These are phyloP conservation scores for Erodium trifolium DNA, from an alignment of 441 rosid genomes.

Conservation along the genomic window DNA sequence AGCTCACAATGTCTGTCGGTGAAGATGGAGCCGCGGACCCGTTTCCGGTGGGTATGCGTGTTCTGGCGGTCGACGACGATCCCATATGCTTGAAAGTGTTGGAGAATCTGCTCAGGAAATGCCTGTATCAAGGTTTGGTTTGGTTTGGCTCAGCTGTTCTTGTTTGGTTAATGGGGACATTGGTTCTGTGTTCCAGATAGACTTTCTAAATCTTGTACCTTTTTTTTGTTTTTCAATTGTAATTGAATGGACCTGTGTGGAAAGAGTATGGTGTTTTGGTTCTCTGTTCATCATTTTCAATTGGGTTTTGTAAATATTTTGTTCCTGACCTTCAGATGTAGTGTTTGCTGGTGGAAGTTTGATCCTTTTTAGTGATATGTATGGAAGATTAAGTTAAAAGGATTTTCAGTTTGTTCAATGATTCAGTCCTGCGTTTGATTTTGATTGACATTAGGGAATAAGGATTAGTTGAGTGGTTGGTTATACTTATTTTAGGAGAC, in stretches of 20 bases:
- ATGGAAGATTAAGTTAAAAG: slow-evolving; percentile 3
- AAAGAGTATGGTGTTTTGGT: background rate
- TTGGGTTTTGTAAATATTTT: background rate
- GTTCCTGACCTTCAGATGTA: background rate
- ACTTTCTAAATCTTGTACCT: no score
- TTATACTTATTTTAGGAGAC: slow-evolving; percentile 10
- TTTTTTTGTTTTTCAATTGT: background rate
- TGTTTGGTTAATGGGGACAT: background rate
- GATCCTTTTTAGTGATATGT: background rate
- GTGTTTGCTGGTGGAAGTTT: slow-evolving; percentile 6
- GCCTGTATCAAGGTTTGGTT: slow-evolving; percentile 86
- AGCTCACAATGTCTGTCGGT: slow-evolving; percentile 31
- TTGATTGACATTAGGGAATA: background rate
- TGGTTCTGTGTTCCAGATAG: background rate
- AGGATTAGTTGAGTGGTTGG: slow-evolving; percentile 4
- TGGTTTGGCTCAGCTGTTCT: background rate
- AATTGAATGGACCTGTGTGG: background rate
- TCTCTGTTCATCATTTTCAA: slow-evolving; percentile 7
- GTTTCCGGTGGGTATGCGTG: slow-evolving; percentile 79
- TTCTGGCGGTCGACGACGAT: slow-evolving; percentile 90
- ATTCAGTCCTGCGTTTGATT: background rate
- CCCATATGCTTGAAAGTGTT: slow-evolving; percentile 66
- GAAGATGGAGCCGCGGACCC: slow-evolving; percentile 33
- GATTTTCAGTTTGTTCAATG: background rate
- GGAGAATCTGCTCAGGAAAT: slow-evolving; percentile 59